Evolutionary conservation across 2,329 filamentous ascomycete genomes (phyloP).

Genomic region (Microdochium bolleyi): DNA sequence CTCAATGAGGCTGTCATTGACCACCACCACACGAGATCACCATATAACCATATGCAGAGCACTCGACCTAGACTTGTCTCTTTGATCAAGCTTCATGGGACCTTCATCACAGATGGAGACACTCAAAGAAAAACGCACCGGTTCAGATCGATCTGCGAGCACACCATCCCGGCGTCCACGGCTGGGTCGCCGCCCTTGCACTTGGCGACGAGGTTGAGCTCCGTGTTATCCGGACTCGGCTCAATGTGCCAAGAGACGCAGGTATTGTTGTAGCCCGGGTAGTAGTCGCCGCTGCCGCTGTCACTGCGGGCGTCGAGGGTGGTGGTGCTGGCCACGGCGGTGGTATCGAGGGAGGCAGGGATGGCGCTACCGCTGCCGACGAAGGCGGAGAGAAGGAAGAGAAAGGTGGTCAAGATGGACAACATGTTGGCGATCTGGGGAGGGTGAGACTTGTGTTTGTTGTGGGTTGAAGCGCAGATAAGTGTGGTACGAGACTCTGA

Average conservation of each 20-base stretch:
- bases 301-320: neutral
- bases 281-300: neutral
- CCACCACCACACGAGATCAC: too few relatives aligned
- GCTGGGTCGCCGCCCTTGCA: conserved; percentile 1
- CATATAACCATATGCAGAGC: too few relatives aligned
- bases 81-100: too few relatives aligned
- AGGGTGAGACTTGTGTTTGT: neutral
- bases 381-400: neutral
- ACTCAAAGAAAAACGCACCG: neutral
- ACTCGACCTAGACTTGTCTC: too few relatives aligned
- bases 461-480: neutral
- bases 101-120: neutral
- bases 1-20: too few relatives aligned
- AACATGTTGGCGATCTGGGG: neutral
- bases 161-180: neutral
- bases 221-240: neutral
- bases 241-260: neutral
- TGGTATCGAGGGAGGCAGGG: too few relatives aligned
- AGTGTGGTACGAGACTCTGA: neutral
- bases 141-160: conserved; percentile 2
- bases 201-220: conserved; percentile 1
- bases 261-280: neutral
- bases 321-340: neutral
- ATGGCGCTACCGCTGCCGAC: neutral
- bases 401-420: neutral